phyloP scores from a whole-genome alignment of 768 basidiomycete genomes.

The Phaffia tasmanica region DNA sequence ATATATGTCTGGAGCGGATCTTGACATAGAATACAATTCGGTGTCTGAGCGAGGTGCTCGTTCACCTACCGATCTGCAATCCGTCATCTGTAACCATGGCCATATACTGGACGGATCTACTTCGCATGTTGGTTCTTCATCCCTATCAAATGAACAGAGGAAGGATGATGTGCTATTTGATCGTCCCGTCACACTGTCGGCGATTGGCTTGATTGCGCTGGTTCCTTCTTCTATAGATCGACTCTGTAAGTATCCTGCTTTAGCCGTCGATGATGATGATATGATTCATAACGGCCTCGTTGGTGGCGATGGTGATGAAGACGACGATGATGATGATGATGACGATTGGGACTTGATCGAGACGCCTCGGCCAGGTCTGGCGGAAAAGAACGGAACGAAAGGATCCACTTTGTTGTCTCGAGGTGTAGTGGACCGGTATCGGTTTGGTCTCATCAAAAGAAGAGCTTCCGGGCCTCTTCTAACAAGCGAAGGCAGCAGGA shows the following conservation, averaged over 20 bases:
- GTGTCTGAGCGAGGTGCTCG: background rate
- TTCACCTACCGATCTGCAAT: background rate
- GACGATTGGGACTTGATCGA: conserved; percentile 91
- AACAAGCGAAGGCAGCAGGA: background rate
- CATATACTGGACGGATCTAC: background rate
- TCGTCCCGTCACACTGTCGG: conserved; percentile 38
- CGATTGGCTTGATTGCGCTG: conserved; percentile 73
- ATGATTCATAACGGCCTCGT: background rate
- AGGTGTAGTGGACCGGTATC: conserved; percentile 82
- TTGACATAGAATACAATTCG: conserved; percentile 37
- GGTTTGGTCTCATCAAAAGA: conserved; percentile 39
- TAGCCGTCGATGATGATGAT: background rate
- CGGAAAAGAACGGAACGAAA: conserved; percentile 68
- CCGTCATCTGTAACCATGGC: background rate
- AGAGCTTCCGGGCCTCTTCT: too few relatives aligned
- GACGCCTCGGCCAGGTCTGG: conserved; percentile 51
- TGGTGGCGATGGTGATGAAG: conserved; percentile 37
- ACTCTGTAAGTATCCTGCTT: background rate
- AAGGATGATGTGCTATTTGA: background rate
- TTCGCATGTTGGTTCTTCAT: background rate
- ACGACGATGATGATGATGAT: conserved; percentile 47
- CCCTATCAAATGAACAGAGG: background rate
- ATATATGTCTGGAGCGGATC: conserved; percentile 3
- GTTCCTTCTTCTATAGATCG: conserved; percentile 30
- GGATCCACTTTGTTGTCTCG: conserved; percentile 74